Base-by-base conservation (phyloP, 352 stramenopile genomes). In the Pythium volutum region DNA sequence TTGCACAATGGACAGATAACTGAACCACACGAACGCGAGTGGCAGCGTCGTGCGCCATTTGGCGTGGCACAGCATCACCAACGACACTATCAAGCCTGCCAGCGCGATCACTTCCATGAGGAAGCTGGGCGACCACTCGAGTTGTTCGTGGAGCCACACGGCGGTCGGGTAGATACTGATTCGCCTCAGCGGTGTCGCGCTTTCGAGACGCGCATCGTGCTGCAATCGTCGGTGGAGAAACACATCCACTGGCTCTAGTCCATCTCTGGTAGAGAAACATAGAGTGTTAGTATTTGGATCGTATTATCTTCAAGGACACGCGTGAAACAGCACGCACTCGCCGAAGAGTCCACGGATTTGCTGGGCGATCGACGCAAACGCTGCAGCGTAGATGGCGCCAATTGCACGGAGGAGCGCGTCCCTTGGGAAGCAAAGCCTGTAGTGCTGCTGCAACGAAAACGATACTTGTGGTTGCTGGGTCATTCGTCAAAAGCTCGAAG, bases 331-430 rank as follows among this genome's bases (percentile, higher is more conserved):
- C 9, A 86, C 84, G 31, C 77, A 90, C 67, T 70, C 60, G 56
- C 84, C 84, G 50, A 88, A 86, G 22, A 97, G 79, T 26, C 87
- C 86, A n/a, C 72, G 80, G 46, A 88, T 88, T 74, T 97, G 88
- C 8, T 69, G 45, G 43, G 79, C 88, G 55, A 95, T 92, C 3
- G 87, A 97, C 16, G 77, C 73, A 52, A 95, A 96, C 12, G 91
- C 87, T 31, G 43, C 48, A 15, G 58, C 62, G 47, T 90, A 89
- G 42, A 91, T 62, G 1, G 39, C 56, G 41, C 73, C 86, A 51
- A 88, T 47, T 9, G 61, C 65, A 29, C 71, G 72, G 18, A 88
- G 61, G 65, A 87, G 85, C 39, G 38, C 39, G 14, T 69, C 49
- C 26, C 75, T 67, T 9, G 66, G 71, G 64, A 84, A 84, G 29